Evolutionary conservation across 768 basidiomycete species (phyloP).

Genomic region (Termitomyces titanicus): DNA sequence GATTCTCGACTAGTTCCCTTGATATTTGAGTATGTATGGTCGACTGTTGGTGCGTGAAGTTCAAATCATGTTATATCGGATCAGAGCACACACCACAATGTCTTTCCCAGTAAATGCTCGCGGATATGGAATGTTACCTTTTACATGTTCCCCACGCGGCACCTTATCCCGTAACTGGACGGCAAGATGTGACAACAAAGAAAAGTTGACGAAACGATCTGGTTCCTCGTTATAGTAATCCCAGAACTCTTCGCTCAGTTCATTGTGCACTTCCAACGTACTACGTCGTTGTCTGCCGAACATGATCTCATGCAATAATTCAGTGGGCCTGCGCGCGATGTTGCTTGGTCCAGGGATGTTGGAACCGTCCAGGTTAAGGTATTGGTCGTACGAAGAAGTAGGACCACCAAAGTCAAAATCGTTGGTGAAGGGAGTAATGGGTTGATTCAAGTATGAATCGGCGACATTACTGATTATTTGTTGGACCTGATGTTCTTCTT

Average conservation of each 20-base stretch:
- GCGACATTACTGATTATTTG: neutral
- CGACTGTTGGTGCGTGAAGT: slow-evolving; percentile 43
- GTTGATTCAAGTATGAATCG: neutral
- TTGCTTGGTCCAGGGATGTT: slow-evolving; percentile 15
- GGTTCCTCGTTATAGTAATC: slow-evolving; percentile 49
- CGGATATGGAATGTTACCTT: slow-evolving; percentile 91
- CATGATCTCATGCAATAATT: slow-evolving; percentile 13
- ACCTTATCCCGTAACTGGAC: slow-evolving; percentile 88
- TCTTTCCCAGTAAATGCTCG: slow-evolving; percentile 93
- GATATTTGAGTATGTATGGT: slow-evolving; percentile 85
- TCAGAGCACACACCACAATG: slow-evolving; percentile 64
- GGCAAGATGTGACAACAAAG: slow-evolving; percentile 83
- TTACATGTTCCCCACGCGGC: slow-evolving; percentile 82
- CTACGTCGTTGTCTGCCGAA: slow-evolving; percentile 7
- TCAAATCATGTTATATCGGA: neutral
- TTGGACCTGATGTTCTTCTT: neutral
- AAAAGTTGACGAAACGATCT: slow-evolving; percentile 83
- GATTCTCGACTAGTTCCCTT: slow-evolving; percentile 65
- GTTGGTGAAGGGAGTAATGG: neutral
- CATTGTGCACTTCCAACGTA: slow-evolving; percentile 24
- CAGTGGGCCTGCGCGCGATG: slow-evolving; percentile 14
- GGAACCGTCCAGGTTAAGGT: slow-evolving; percentile 5
- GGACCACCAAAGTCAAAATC: neutral
- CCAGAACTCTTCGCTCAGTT: slow-evolving; percentile 45
- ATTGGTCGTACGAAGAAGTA: slow-evolving; percentile 5